Evolutionary conservation across 352 stramenopile genomes (phyloP).

Genomic region (Hyaloperonospora arabidopsidis): DNA sequence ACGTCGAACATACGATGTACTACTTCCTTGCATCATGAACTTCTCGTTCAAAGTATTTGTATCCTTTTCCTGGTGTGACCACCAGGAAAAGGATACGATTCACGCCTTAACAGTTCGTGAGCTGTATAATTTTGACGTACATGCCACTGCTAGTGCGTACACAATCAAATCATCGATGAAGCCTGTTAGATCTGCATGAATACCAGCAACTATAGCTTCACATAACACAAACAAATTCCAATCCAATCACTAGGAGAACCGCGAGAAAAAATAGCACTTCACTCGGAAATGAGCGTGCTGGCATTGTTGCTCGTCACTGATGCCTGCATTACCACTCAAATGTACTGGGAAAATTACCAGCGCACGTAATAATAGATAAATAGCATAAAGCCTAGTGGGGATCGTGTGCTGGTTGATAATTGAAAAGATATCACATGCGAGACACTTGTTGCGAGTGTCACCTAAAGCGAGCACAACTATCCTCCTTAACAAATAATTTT

Average conservation of each 20-base stretch:
- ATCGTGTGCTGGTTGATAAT: conserved; percentile 58
- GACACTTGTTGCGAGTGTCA: conserved; percentile 28
- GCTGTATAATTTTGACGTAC: too few relatives aligned
- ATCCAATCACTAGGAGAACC: conserved; percentile 40
- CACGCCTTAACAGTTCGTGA: too few relatives aligned
- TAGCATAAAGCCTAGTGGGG: conserved; percentile 34
- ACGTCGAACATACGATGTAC: too few relatives aligned
- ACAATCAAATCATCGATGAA: conserved; percentile 57
- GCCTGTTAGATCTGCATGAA: conserved; percentile 39
- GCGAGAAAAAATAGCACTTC: conserved; percentile 33
- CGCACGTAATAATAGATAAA: conserved; percentile 37
- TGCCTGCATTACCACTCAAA: conserved; percentile 13
- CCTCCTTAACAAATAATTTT: conserved; percentile 52
- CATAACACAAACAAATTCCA: conserved; percentile 62
- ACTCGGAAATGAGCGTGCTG: conserved; percentile 7
- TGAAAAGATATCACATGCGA: conserved; percentile 42
- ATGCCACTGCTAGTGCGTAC: conserved; percentile 50
- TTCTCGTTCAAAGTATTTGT: too few relatives aligned
- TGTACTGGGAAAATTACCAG: conserved; percentile 25
- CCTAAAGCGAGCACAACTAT: conserved; percentile 33
- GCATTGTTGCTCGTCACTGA: conserved; percentile 9
- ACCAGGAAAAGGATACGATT: too few relatives aligned
- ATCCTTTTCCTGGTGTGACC: too few relatives aligned
- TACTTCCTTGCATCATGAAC: too few relatives aligned
- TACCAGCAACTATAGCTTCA: conserved; percentile 50